Conservation (phyloP, 768 basidiomycete species). For the Grammothele lineata region DNA sequence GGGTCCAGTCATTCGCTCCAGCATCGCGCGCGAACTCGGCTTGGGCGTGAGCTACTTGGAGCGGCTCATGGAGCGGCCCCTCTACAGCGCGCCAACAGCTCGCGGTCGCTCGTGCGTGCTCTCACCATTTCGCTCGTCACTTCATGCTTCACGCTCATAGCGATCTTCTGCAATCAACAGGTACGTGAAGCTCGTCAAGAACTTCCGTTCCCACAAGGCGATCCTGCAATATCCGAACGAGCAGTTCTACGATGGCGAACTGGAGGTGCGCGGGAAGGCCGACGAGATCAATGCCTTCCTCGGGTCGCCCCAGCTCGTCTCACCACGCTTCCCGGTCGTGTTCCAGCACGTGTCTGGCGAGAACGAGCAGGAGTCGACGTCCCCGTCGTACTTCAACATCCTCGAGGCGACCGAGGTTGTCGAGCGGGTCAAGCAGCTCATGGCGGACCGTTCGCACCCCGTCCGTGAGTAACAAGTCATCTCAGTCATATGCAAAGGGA, state of each 20-base stretch:
- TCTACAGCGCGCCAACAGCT: constrained; percentile 24
- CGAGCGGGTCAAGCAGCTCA: constrained; percentile 28
- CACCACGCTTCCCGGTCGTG: constrained; percentile 26
- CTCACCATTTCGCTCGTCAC: too few relatives aligned
- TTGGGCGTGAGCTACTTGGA: constrained; percentile 23
- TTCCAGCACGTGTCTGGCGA: constrained; percentile 32
- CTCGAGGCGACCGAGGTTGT: constrained; percentile 33
- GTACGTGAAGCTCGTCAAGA: constrained; percentile 39
- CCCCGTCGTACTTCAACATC: constrained; percentile 40
- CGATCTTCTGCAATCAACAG: background rate
- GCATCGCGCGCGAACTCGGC: constrained; percentile 23
- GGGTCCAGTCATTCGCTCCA: constrained; percentile 33
- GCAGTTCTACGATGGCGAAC: constrained; percentile 33
- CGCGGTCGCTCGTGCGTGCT: constrained; percentile 29
- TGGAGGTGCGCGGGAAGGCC: constrained; percentile 26
- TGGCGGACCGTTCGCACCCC: constrained; percentile 22
- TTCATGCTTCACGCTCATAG: background rate
- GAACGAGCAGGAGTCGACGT: constrained; percentile 30
- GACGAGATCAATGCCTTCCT: constrained; percentile 24
- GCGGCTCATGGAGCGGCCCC: constrained; percentile 24
- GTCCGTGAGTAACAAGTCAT: constrained; percentile 19
- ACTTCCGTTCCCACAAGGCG: constrained; percentile 51
- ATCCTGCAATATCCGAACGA: constrained; percentile 56
- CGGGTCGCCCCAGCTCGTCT: constrained; percentile 25
- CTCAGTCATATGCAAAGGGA: too few relatives aligned